A percentile compares a stretch with the other conserved stretches of the same genome.
These are phyloP conservation scores for Lycium barbarum DNA, from an alignment of 257 asterid genomes.

Conservation along the genomic window DNA sequence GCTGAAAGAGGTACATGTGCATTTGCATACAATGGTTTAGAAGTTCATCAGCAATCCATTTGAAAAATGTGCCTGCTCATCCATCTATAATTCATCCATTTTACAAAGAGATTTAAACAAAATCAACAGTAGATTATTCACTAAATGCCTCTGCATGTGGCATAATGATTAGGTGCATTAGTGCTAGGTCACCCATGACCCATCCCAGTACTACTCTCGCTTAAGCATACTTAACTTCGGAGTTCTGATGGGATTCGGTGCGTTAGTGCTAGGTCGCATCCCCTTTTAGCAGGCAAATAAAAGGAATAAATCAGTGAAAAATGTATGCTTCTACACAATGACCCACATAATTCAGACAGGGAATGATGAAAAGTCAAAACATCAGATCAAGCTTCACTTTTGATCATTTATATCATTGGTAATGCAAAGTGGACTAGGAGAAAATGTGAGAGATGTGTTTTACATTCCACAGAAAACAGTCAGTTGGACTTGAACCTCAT, in stretches of 20 bases:
- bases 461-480: neutral
- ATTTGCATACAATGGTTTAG: neutral
- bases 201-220: no score
- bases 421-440: neutral
- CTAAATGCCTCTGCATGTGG: constrained; percentile 22
- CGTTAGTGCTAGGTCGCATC: no score
- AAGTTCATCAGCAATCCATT: constrained; percentile 16
- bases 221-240: no score
- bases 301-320: constrained; percentile 5
- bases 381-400: neutral
- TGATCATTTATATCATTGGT: neutral
- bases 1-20: neutral
- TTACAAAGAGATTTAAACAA: neutral
- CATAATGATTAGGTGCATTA: constrained; percentile 1
- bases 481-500: neutral
- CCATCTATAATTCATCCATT: neutral
- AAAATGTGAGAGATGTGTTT: constrained; percentile 9
- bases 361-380: constrained; percentile 2
- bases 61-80: neutral
- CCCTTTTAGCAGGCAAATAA: neutral
- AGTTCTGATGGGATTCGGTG: no score
- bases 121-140: neutral
- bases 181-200: no score
- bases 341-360: neutral
- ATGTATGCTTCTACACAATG: neutral